Percentiles rank a stretch among this genome's conserved stretches.
These are phyloP conservation scores for Rhizopus sp. DNA, from an alignment of 371 early-diverging fungal species.

Conservation along the genomic window DNA sequence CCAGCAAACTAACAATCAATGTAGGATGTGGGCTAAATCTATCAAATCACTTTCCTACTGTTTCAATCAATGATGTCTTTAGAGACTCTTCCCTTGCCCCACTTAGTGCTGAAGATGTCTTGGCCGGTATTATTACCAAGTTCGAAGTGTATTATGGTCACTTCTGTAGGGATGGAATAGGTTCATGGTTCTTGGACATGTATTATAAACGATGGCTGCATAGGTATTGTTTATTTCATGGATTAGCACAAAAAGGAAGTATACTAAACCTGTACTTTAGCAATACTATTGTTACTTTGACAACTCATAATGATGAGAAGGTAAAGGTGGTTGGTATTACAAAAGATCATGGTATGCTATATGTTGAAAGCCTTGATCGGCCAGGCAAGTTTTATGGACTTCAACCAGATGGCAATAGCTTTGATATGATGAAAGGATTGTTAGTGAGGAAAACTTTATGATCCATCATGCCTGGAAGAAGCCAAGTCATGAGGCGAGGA, in stretches of 20 bases:
- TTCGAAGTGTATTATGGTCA: constrained; percentile 74
- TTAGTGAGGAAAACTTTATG: constrained; percentile 61
- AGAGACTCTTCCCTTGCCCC: constrained; percentile 27
- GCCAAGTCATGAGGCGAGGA: too few relatives aligned
- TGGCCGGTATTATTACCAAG: constrained; percentile 73
- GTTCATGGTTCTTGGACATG: constrained; percentile 60
- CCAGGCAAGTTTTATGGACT: constrained; percentile 61
- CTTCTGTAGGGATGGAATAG: constrained; percentile 75
- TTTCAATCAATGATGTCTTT: constrained; percentile 82
- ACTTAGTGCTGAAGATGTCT: constrained; percentile 69
- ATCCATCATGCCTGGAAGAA: too few relatives aligned
- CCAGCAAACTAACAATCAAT: not conserved
- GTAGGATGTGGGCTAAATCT: constrained; percentile 85
- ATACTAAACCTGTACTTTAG: constrained; percentile 22
- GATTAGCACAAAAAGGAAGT: not conserved
- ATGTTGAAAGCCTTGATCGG: constrained; percentile 62
- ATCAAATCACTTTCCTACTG: constrained; percentile 78
- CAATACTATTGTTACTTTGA: constrained; percentile 72
- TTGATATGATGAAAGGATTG: constrained; percentile 93
- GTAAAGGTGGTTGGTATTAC: constrained; percentile 81
- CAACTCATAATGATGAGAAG: constrained; percentile 56
- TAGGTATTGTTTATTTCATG: constrained; percentile 37
- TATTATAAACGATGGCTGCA: constrained; percentile 92
- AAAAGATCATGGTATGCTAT: constrained; percentile 73
- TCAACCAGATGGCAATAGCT: constrained; percentile 95